phyloP scores from a whole-genome alignment of 192 early-diverging fungal genomes.

The Phlyctochytrium arcticum region DNA sequence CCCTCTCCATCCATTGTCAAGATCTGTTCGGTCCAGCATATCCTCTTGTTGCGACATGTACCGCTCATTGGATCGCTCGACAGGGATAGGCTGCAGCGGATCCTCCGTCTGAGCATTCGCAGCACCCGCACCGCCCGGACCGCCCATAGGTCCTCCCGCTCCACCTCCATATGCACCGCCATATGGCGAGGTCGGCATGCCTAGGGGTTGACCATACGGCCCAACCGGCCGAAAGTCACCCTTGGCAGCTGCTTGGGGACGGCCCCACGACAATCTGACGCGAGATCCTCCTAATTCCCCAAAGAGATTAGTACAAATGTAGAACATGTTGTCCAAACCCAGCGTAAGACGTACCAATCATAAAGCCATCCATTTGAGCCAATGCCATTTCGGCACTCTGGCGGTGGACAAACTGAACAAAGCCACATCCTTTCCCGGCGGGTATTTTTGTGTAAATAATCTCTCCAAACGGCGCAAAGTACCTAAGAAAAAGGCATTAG shows the following conservation, averaged over 20 bases:
- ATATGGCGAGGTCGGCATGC: neutral
- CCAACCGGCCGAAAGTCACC: conserved; percentile 6
- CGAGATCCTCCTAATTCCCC: conserved; percentile 45
- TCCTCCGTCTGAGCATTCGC: conserved; percentile 14
- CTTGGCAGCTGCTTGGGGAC: conserved; percentile 40
- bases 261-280: conserved; percentile 72
- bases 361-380: conserved; percentile 80
- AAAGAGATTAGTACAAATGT: neutral
- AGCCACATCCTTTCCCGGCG: conserved; percentile 90
- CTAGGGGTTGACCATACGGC: neutral
- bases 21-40: neutral
- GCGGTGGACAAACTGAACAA: conserved; percentile 85
- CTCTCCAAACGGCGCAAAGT: conserved; percentile 86
- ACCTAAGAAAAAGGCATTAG: conserved; percentile 26
- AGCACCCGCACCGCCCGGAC: conserved; percentile 10
- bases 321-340: neutral
- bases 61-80: conserved; percentile 32
- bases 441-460: conserved; percentile 94
- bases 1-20: neutral
- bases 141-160: neutral
- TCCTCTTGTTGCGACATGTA: conserved; percentile 1
- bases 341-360: conserved; percentile 77
- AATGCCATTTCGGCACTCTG: conserved; percentile 87
- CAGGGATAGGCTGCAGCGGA: conserved; percentile 22
- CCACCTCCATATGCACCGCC: conserved; percentile 2